Evolutionary conservation across 345 rosid species (phyloP), one percentile per base, ranked within the genome.

Genomic region (Eutrema japonicum): DNA sequence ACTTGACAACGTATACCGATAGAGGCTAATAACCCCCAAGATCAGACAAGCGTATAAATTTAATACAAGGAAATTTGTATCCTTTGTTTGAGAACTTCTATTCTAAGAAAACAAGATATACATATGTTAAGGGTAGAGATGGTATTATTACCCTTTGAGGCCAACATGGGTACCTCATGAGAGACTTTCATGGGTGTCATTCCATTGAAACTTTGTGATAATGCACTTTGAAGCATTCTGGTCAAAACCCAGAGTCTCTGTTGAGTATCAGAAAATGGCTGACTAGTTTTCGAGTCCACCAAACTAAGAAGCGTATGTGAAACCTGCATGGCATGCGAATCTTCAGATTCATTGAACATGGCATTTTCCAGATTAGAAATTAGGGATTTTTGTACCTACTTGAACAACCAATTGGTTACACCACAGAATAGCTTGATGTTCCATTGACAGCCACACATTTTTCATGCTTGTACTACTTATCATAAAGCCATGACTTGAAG

Each of bases 371-470:
- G 56, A 48, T 56, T 66, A 65, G 12, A 60, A 70, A 48, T 35
- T 30, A 80, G 38, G 59, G 38, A 14, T 5, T 49, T 67, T 62
- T 47, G 26, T 22, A 81, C 97, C 84, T 68, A 92, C 99, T 83
- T 92, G 99, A 70, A 92, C 90, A 84, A 90, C 99, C 57, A 95
- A 68, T 81, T 95, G 98, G 81, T 95, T 92, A 79, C 99, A 95
- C 99, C 99, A 95, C 68, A 95, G 66, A 64, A 95, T 95, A 77
- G 96, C 93, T 77, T 92, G 99, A 81, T 95, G 99, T 80, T 95
- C 99, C 99, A 95, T 90, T 22, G 99, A 95, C 62, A 95, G 73
- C 98, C 98, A 95, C 41, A 92, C 99, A 77, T 92, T 95, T 83
- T 83, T 92, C 92, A 88, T 84, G 74, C 93, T 86, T 27, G 96